Base-by-base conservation (phyloP, 164 flowering plant species). In the Euptelea pleiosperma region DNA sequence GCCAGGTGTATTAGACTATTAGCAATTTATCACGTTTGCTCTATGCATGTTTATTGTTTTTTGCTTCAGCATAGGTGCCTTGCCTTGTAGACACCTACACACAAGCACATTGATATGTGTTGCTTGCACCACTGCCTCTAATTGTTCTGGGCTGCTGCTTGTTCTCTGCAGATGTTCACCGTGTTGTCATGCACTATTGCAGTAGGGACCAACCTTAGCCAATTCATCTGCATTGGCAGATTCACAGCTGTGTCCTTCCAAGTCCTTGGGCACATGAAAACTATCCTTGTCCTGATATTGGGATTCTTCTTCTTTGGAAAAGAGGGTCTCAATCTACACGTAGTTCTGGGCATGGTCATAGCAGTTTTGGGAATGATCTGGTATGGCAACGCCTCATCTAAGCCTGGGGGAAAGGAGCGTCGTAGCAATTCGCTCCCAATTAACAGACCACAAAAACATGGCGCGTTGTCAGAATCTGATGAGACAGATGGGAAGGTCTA, bases 181-280 rank as follows among this genome's bases (percentile, higher is more conserved):
- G 19, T 75, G 28, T 70, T 83, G 48, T 89, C 98, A 4, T 91
- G 95, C 78, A 73, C 77, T 34, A 85, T 87, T 21, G 89, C 91
- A 3, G 77, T 85, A 9, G 95, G 95, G 40, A 83, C 87, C 66
- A 85, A 85, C 67, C 83, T 86, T 14, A 86, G 89, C 72, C 89
- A 86, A 55, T 84, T 86, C 78, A 86, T 79, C 78, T 87, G 98
- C 81, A 91, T 91, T 2, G 92, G 95, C 45, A 77, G 96, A 74
- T 91, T 91, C 60, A 81, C 91, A 1, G 87, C 91, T 4, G 96
- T 87, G 52, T 74, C 91, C 12, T 85, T 87, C 70, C 89, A 91
- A 78, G 98, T 91, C 15, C 84, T 91, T 19, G 96, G 96, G 34
- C 98, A 88, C 64, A 91, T 76, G 89, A 87, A 87, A 68, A 87